Base-by-base conservation (phyloP, 1,139 yeast genomes). In the Candida tropicalis region DNA sequence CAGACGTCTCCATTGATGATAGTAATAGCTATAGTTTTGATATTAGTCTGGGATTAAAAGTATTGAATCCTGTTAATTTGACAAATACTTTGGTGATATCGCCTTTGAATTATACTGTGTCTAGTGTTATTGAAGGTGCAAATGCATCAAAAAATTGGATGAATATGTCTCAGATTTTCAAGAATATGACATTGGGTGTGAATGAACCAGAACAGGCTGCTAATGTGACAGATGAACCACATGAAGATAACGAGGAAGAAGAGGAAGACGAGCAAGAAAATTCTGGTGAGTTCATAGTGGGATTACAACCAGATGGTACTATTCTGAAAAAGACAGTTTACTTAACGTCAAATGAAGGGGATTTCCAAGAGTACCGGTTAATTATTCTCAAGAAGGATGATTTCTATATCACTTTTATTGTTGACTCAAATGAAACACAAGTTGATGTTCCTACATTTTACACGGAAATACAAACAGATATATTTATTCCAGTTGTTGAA, bases 21-120 rank as follows among this genome's bases (percentile, higher is more conserved):
- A 10, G 40, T 20, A 13, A 33, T 43, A 31, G 31, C 9, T 12
- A 11, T 15, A 16, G 35, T 11, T 28, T 17, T 29, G 41, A 40
- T 39, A n/a, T 37, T 12, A 20, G 42, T 12, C 40, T 20, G 31
- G 44, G 48, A 13, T 26, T 44, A 24, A 37, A 28, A 12, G 45
- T 66, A 35, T 52, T 70, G 15, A 61, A 68, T 43, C 76, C 77
- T 0, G 47, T 66, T 5, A 64, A 56, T 40, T 49, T 70, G 17
- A 67, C 77, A 2, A 69, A 66, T 45, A 66, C 62, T 36, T 57
- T 70, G 40, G 70, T 71, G 7, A 63, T 70, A 10, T 69, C 60
- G 65, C 77, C 78, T 0, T 47, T 72, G 10, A 66, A 61, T 43
- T 63, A 58, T 36, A 70, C 77, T 0, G 59, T 72, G 41, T 67